phyloP scores from a whole-genome alignment of 805 yeast species.

The Clavispora santaluciae region DNA sequence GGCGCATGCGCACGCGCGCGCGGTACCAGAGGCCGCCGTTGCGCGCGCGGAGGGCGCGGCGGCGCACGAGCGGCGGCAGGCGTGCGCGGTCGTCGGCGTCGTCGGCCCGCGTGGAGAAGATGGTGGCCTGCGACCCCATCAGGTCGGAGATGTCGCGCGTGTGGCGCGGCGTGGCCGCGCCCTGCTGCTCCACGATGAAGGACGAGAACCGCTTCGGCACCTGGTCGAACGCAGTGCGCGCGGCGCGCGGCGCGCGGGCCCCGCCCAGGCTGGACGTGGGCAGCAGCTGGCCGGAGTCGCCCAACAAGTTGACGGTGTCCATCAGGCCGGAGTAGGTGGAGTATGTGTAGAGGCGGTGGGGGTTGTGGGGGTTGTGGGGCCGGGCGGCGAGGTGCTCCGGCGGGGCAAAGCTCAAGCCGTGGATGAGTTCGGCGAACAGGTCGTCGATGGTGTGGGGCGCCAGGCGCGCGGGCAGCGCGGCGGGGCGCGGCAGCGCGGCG shows the following conservation, averaged over 20 bases:
- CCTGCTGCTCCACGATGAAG: slow-evolving; percentile 34
- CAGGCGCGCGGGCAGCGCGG: not conserved
- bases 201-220: slow-evolving; percentile 39
- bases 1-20: slow-evolving; percentile 22
- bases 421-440: not conserved
- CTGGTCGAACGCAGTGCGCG: slow-evolving; percentile 25
- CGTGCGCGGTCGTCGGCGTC: slow-evolving; percentile 1
- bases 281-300: not conserved
- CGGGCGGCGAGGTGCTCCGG: not conserved
- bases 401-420: not conserved
- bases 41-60: slow-evolving; percentile 28
- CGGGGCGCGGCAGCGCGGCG: not conserved
- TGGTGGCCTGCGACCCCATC: slow-evolving; percentile 42
- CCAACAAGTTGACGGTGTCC: slow-evolving; percentile 11
- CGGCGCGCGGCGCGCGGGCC: slow-evolving; percentile 20
- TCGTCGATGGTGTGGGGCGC: not conserved
- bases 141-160: slow-evolving; percentile 30
- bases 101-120: slow-evolving; percentile 36
- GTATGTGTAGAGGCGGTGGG: slow-evolving; percentile 6
- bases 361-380: not conserved
- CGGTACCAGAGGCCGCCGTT: slow-evolving; percentile 32
- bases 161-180: not conserved
- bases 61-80: not conserved
- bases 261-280: slow-evolving; percentile 20
- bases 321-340: slow-evolving; percentile 12